Percentiles rank a stretch among this genome's conserved stretches.
phyloP scores from a whole-genome alignment of 108 stramenopile species.

The Nitzschia sp. region DNA sequence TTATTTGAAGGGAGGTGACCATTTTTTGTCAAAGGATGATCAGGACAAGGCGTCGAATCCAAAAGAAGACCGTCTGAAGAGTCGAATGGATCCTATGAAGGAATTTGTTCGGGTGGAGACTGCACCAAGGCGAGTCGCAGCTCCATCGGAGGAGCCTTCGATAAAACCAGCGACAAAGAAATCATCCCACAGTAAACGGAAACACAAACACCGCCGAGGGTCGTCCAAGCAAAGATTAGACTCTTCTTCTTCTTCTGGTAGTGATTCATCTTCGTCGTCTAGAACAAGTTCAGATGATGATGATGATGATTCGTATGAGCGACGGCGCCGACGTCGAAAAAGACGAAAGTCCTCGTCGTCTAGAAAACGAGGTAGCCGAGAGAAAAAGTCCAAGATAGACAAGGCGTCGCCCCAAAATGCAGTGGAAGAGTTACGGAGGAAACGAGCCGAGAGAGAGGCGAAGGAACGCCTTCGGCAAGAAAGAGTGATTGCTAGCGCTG shows the following conservation, averaged over 20 bases:
- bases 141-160: not conserved
- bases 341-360: not conserved
- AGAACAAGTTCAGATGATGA: no score
- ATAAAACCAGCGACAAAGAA: not conserved
- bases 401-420: not conserved
- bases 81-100: conserved; percentile 40
- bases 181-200: not conserved
- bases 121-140: not conserved
- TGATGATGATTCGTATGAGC: not conserved
- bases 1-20: conserved; percentile 9
- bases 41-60: not conserved
- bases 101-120: conserved; percentile 2
- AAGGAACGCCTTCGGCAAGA: conserved; percentile 28
- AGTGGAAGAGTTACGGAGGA: conserved; percentile 29
- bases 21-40: not conserved
- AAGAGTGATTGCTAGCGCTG: not conserved
- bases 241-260: not conserved
- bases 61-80: conserved; percentile 19
- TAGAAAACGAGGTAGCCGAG: conserved; percentile 3
- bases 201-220: not conserved
- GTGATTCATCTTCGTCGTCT: not conserved
- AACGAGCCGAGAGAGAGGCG: conserved; percentile 25
- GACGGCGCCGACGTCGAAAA: conserved; percentile 2
- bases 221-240: not conserved
- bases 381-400: not conserved